These are phyloP conservation scores for Botrytis tulipae DNA, from an alignment of 2,329 filamentous ascomycete genomes.

Conservation along the genomic window DNA sequence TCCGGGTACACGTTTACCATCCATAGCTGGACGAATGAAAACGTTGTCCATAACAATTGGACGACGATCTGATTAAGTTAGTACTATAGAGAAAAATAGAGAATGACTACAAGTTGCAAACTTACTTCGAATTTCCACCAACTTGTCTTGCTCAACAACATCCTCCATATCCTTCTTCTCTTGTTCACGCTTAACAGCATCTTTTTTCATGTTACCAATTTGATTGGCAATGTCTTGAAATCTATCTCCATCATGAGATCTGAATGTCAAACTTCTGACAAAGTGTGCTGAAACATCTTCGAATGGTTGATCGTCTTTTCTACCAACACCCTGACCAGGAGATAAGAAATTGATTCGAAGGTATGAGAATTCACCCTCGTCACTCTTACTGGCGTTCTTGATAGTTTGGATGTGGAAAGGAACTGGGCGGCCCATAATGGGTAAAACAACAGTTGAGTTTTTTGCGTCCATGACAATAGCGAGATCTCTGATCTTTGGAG, in stretches of 20 bases:
- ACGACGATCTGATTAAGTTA: slow-evolving; percentile 67
- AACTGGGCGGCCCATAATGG: slow-evolving; percentile 95
- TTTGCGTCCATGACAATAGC: slow-evolving; percentile 89
- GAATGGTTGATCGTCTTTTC: slow-evolving; percentile 97
- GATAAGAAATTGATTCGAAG: slow-evolving; percentile 96
- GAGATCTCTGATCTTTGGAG: slow-evolving; percentile 76
- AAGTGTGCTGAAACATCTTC: slow-evolving; percentile 96
- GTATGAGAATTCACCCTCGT: slow-evolving; percentile 91
- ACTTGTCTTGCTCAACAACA: slow-evolving; percentile 97
- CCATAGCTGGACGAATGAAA: slow-evolving; percentile 90
- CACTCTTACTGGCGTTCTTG: slow-evolving; percentile 98
- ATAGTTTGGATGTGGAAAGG: slow-evolving; percentile 98
- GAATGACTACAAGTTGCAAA: slow-evolving; percentile 25
- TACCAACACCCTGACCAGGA: slow-evolving; percentile 91
- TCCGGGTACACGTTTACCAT: slow-evolving; percentile 94
- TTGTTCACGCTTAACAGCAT: slow-evolving; percentile 86
- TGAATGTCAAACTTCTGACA: slow-evolving; percentile 90
- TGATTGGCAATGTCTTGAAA: slow-evolving; percentile 89
- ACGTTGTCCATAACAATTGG: slow-evolving; percentile 90
- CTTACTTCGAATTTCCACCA: slow-evolving; percentile 88
- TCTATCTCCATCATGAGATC: slow-evolving; percentile 82
- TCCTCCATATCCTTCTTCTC: slow-evolving; percentile 99
- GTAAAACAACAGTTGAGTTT: slow-evolving; percentile 84
- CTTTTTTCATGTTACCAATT: slow-evolving; percentile 95
- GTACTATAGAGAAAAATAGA: slow-evolving; percentile 42